These are phyloP conservation scores for Bothriochloa decipiens DNA, from an alignment of 176 grass and related monocot species.

Conservation along the genomic window DNA sequence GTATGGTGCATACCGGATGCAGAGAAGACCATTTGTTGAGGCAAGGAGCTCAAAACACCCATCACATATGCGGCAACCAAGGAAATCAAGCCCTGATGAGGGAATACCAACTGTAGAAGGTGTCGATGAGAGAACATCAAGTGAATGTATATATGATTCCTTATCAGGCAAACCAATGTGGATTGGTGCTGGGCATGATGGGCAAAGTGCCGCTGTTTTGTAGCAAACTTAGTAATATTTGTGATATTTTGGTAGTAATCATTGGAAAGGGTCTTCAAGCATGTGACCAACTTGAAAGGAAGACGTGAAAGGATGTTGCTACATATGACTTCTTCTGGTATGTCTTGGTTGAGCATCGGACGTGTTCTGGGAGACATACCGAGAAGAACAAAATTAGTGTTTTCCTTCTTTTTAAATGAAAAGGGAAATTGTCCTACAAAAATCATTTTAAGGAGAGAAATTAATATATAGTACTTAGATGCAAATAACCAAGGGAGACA, in stretches of 20 bases:
- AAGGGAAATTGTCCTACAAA: neutral
- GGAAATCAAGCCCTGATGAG: neutral
- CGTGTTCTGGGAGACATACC: neutral
- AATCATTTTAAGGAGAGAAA: neutral
- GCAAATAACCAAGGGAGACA: neutral
- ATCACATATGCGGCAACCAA: neutral
- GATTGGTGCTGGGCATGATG: neutral
- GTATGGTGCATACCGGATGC: neutral
- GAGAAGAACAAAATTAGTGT: neutral
- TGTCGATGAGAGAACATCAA: neutral
- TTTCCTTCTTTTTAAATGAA: neutral
- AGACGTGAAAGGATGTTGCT: neutral
- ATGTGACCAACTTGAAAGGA: neutral
- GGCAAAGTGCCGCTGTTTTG: neutral
- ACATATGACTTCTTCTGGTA: conserved; percentile 12
- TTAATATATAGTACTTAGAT: neutral
- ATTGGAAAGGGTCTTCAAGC: neutral
- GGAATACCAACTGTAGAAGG: conserved; percentile 1
- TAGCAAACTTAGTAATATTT: neutral
- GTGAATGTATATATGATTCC: neutral
- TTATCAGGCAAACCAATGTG: neutral
- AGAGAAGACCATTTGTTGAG: conserved; percentile 4
- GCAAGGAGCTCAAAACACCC: neutral
- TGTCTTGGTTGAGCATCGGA: neutral
- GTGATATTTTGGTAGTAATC: fast-evolving